Percentiles rank a stretch among this genome's conserved stretches.
These are phyloP conservation scores for Hippophae gyantsensis DNA, from an alignment of 306 rosid genomes.

Conservation along the genomic window DNA sequence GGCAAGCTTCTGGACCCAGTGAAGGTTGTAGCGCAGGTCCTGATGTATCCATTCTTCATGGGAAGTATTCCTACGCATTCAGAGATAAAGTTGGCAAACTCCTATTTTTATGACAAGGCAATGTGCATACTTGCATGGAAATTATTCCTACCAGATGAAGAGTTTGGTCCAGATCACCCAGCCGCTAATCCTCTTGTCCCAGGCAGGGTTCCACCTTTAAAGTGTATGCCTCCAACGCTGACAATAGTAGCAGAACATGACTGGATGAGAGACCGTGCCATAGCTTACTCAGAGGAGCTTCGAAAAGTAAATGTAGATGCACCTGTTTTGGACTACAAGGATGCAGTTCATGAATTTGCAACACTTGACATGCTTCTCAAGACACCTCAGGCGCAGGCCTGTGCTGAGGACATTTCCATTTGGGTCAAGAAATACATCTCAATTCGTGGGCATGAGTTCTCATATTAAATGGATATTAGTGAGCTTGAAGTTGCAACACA, in stretches of 20 bases:
- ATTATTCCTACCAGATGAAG: slow-evolving; percentile 72
- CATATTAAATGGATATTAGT: slow-evolving; percentile 46
- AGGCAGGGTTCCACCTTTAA: slow-evolving; percentile 64
- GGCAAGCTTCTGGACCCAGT: slow-evolving; percentile 85
- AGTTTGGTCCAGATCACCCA: slow-evolving; percentile 79
- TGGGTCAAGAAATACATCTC: slow-evolving; percentile 94
- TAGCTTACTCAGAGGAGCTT: slow-evolving; percentile 91
- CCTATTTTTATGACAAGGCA: slow-evolving; percentile 87
- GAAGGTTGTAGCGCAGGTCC: slow-evolving; percentile 88
- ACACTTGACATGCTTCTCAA: slow-evolving; percentile 86
- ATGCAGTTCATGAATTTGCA: slow-evolving; percentile 90
- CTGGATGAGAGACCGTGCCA: slow-evolving; percentile 98
- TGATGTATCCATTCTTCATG: slow-evolving; percentile 79
- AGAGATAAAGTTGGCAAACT: slow-evolving; percentile 85
- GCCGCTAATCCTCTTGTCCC: slow-evolving; percentile 82
- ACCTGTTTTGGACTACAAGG: slow-evolving; percentile 84
- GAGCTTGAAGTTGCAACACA: slow-evolving; percentile 16
- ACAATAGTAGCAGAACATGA: slow-evolving; percentile 91
- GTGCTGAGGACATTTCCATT: slow-evolving; percentile 92
- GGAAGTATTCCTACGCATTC: slow-evolving; percentile 87
- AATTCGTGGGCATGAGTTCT: slow-evolving; percentile 87
- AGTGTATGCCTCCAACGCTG: slow-evolving; percentile 85
- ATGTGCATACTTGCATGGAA: slow-evolving; percentile 96
- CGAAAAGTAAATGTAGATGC: slow-evolving; percentile 86
- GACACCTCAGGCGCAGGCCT: slow-evolving; percentile 82